Conservation (phyloP, 768 basidiomycete species). For the Trametes gibbosa region DNA sequence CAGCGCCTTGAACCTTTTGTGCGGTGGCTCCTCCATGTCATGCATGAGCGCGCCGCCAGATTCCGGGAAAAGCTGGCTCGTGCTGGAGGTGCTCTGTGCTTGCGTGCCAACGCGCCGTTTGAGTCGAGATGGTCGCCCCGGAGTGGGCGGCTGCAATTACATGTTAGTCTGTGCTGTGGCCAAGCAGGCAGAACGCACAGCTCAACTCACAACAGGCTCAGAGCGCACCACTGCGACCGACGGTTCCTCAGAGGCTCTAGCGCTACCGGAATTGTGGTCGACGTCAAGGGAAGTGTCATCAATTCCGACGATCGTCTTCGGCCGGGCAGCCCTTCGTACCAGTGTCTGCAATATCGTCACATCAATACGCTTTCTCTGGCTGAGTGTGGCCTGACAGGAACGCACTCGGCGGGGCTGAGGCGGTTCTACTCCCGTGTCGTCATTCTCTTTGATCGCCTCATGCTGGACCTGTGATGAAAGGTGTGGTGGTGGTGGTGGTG, state of each 20-base stretch:
- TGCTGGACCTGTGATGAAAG: neutral
- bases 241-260: neutral
- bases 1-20: slow-evolving; percentile 69
- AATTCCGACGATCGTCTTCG: slow-evolving; percentile 40
- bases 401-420: slow-evolving; percentile 29
- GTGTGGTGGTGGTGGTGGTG: slow-evolving; percentile 24
- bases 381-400: neutral
- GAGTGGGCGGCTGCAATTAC: slow-evolving; percentile 9
- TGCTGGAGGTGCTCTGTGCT: slow-evolving; percentile 25
- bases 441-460: slow-evolving; percentile 1
- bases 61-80: slow-evolving; percentile 12
- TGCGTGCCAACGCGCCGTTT: slow-evolving; percentile 52
- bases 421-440: slow-evolving; percentile 25
- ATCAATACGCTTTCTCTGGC: no score
- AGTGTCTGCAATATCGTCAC: slow-evolving; percentile 33
- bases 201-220: neutral
- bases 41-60: slow-evolving; percentile 25
- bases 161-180: neutral
- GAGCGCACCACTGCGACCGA: neutral
- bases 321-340: slow-evolving; percentile 42
- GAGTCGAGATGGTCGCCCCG: slow-evolving; percentile 28
- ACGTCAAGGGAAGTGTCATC: slow-evolving; percentile 44
- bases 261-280: neutral
- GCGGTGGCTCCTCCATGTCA: slow-evolving; percentile 48
- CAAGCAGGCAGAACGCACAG: no score